Conservation (phyloP, 2,329 filamentous ascomycete genomes). For the Plenodomus biglobosus region DNA sequence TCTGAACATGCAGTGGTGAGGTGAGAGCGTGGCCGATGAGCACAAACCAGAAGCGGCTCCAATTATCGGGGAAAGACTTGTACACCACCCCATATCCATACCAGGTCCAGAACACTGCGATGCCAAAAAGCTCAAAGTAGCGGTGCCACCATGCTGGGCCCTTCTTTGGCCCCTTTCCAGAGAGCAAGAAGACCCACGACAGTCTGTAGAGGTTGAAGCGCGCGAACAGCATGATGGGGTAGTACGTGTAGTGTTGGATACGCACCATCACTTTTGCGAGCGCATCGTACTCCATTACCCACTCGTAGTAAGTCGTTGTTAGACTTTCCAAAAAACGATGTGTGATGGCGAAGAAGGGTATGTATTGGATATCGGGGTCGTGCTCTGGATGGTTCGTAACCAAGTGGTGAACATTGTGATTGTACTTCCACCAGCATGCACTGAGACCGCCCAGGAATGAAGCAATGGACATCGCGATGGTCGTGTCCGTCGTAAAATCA, state of each 20-base stretch:
- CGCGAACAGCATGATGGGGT: constrained; percentile 66
- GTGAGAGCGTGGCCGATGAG: constrained; percentile 66
- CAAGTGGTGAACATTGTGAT: constrained; percentile 95
- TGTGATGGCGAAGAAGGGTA: constrained; percentile 68
- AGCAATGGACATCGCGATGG: constrained; percentile 87
- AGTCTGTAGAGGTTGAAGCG: constrained; percentile 73
- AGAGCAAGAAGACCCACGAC: constrained; percentile 66
- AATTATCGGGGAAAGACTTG: constrained; percentile 60
- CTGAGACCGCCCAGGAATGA: constrained; percentile 88
- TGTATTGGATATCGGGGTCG: constrained; percentile 85
- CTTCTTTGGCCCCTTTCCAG: constrained; percentile 56
- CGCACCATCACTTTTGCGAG: constrained; percentile 61
- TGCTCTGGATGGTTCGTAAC: constrained; percentile 95
- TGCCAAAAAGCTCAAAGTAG: constrained; percentile 64
- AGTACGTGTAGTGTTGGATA: constrained; percentile 68
- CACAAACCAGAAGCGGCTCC: constrained; percentile 62
- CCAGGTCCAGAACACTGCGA: constrained; percentile 66
- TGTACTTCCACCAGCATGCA: constrained; percentile 95
- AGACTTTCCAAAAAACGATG: constrained; percentile 66
- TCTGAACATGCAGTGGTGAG: constrained; percentile 70
- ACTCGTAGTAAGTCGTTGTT: constrained; percentile 67
- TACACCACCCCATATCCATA: constrained; percentile 68
- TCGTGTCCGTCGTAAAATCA: constrained; percentile 76
- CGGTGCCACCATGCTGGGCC: constrained; percentile 69
- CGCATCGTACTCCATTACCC: constrained; percentile 64